Conservation (phyloP, 2,329 filamentous ascomycete genomes). For the Talaromyces sp. region DNA sequence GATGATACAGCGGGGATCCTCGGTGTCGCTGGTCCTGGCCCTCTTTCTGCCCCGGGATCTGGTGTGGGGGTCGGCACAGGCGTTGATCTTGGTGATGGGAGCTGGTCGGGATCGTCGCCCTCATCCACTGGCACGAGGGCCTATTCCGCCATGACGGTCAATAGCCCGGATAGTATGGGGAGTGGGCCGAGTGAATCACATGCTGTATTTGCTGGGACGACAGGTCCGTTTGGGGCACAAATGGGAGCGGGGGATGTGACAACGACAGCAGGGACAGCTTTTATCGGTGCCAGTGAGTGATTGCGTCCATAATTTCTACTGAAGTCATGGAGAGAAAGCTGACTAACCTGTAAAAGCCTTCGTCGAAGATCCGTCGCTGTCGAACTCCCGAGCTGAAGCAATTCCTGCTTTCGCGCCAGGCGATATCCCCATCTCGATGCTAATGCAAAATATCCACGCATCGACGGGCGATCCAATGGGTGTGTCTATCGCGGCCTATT, state of each 20-base stretch:
- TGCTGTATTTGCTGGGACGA: slow-evolving; percentile 1
- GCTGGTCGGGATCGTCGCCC: slow-evolving; percentile 24
- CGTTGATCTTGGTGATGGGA: slow-evolving; percentile 7
- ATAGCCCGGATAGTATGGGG: slow-evolving; percentile 26
- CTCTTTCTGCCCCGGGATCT: too few relatives aligned
- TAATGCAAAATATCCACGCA: slow-evolving; percentile 5
- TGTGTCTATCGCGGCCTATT: slow-evolving; percentile 3
- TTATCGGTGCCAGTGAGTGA: slow-evolving; percentile 8
- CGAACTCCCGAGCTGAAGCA: slow-evolving; percentile 3
- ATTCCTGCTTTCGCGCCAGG: not conserved
- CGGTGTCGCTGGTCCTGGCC: not conserved
- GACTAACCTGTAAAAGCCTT: slow-evolving; percentile 1
- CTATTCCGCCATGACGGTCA: slow-evolving; percentile 16
- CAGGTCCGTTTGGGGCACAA: slow-evolving; percentile 10
- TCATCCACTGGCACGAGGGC: slow-evolving; percentile 21
- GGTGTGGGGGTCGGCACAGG: not conserved
- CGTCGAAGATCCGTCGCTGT: slow-evolving; percentile 5
- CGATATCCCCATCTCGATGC: slow-evolving; percentile 9
- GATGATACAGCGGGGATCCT: too few relatives aligned
- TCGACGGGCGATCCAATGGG: slow-evolving; percentile 1
- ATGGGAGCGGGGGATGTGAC: slow-evolving; percentile 12
- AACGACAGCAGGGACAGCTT: slow-evolving; percentile 3
- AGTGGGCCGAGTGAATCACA: slow-evolving; percentile 16
- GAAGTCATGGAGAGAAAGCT: not conserved
- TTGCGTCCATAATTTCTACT: not conserved